These are phyloP conservation scores for Ustilago tritici DNA, from an alignment of 1,284 basidiomycete genomes.

Conservation along the genomic window DNA sequence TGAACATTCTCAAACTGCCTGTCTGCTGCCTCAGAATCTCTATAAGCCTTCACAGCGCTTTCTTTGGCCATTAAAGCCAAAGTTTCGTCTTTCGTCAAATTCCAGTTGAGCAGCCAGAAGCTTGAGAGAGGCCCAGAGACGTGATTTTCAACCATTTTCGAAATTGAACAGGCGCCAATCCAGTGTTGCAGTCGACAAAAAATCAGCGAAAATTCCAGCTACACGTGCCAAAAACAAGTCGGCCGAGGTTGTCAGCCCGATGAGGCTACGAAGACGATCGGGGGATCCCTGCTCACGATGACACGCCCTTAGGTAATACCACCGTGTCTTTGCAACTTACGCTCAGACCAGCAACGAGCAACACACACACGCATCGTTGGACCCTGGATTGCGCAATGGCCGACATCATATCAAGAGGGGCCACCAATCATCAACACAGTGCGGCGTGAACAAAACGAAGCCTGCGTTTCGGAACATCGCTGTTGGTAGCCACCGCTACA, in stretches of 20 bases:
- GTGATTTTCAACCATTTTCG: not conserved
- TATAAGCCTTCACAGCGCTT: conserved; percentile 21
- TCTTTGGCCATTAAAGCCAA: not conserved
- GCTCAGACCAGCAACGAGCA: conserved; percentile 28
- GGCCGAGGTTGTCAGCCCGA: not conserved
- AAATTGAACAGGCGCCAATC: not conserved
- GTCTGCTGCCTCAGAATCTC: conserved; percentile 22
- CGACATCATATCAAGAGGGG: not conserved
- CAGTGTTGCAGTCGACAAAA: not conserved
- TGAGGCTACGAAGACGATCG: not conserved
- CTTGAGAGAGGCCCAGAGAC: not conserved
- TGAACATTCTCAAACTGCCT: conserved; percentile 11
- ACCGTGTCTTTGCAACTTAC: not conserved
- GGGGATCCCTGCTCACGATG: not conserved
- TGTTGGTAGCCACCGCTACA: no score
- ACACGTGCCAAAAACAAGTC: not conserved
- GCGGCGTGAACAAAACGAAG: not conserved
- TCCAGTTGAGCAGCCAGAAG: not conserved
- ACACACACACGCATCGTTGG: conserved; percentile 25
- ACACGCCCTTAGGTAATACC: conserved; percentile 28
- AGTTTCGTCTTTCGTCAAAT: conserved; percentile 8
- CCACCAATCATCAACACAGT: not conserved
- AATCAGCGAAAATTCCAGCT: no score
- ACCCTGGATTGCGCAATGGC: conserved; percentile 23
- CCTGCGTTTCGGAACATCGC: no score